Base-by-base conservation (phyloP, 805 yeast species). In the Hanseniaspora hatyaiensis region DNA sequence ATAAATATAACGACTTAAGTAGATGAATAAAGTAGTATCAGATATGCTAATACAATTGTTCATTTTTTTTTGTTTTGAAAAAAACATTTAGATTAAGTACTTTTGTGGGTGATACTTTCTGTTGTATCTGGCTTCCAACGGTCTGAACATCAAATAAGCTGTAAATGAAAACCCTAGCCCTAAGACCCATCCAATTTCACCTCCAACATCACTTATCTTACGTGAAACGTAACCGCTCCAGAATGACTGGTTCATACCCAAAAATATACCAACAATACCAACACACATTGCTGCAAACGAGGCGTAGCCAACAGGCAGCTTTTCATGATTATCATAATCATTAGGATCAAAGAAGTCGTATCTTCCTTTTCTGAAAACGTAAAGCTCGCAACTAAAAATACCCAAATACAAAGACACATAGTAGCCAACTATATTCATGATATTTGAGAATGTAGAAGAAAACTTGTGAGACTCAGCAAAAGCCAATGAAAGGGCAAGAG, bases 241-340 rank as follows among this genome's bases (percentile, higher is more conserved):
- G 86, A 94, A 87, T 2, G 73, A 75, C 67, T 86, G 95, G 59
- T 72, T 68, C 94, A 87, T 85, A 55, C 96, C 96, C 37, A 83
- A 49, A 16, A 76, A 94, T 32, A 78, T 82, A 62, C 95, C 96
- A 32, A 80, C 85, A 34, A 73, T 81, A 61, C 95, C 96, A 57
- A 80, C 77, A 62, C 81, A 73, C 70, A 87, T 80, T 4, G 83
- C 95, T 54, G 79, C 65, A 19, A 76, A 65, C 51, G 92, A 94
- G 2, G 95, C 89, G 43, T 65, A 58, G 51, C 95, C 95, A 32
- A 79, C 63, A 39, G 94, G 95, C 52, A 80, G 68, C 48, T 71
- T 64, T 29, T 68, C 62, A 58, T 69, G 68, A 55, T 78, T 76
- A 51, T 74, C 62, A 70, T 77, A 81, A 53, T 71, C 74, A 33